These are phyloP conservation scores for Coriolopsis trogii DNA, from an alignment of 1,284 basidiomycete genomes.

Conservation along the genomic window DNA sequence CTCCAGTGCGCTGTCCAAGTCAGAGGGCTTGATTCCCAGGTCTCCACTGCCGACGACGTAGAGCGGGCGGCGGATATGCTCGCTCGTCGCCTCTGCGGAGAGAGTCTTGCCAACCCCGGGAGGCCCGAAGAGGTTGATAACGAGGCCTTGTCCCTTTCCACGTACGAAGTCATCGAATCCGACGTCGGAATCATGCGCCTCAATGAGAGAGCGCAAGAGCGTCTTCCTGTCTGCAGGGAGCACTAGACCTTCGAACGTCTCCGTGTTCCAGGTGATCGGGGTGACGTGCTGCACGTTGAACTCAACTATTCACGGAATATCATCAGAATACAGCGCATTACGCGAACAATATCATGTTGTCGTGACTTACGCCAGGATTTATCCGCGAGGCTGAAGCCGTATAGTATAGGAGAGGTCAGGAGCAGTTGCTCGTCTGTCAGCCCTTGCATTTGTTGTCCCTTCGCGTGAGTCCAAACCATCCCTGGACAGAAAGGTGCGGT, in stretches of 20 bases:
- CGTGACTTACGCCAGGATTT: constrained; percentile 61
- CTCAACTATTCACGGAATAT: too few relatives aligned
- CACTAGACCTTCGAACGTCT: constrained; percentile 59
- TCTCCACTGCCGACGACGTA: constrained; percentile 62
- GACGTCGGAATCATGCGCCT: constrained; percentile 52
- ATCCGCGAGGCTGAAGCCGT: constrained; percentile 59
- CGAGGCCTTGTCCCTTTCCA: constrained; percentile 62
- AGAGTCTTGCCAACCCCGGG: constrained; percentile 57
- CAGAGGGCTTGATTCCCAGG: constrained; percentile 49
- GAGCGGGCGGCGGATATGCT: constrained; percentile 58
- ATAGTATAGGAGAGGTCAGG: constrained; percentile 53
- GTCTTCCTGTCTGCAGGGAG: constrained; percentile 53
- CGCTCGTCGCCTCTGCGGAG: constrained; percentile 61
- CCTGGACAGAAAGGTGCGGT: neutral
- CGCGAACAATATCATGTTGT: too few relatives aligned
- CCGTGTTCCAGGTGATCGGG: constrained; percentile 56
- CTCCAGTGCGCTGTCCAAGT: constrained; percentile 24
- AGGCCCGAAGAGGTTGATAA: constrained; percentile 62
- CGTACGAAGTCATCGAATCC: constrained; percentile 64
- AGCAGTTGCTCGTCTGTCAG: constrained; percentile 41
- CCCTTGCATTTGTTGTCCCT: constrained; percentile 18
- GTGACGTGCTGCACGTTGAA: constrained; percentile 54
- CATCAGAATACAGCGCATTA: too few relatives aligned
- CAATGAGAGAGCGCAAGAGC: constrained; percentile 57
- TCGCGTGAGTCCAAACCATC: constrained; percentile 1